Evolutionary conservation across 345 rosid genomes (phyloP).

Genomic region (Citrus reticulata): DNA sequence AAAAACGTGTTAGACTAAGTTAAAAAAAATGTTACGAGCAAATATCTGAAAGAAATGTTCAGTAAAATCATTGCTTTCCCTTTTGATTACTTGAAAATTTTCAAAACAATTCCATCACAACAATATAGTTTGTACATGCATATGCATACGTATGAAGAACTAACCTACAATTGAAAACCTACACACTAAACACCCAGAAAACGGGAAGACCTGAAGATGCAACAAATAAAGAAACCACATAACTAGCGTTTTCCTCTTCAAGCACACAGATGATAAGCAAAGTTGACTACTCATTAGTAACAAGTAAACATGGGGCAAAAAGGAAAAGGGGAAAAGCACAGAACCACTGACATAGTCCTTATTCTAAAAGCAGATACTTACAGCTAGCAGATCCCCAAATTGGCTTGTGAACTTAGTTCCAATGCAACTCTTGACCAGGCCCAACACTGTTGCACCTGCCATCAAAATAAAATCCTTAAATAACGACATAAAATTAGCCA

Average conservation of each 20-base stretch:
- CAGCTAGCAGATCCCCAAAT: conserved; percentile 93
- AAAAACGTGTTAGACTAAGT: neutral
- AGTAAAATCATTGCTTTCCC: neutral
- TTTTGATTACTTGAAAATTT: neutral
- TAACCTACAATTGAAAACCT: neutral
- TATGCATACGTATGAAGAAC: neutral
- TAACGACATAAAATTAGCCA: neutral
- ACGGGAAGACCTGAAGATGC: neutral
- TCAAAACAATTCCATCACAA: neutral
- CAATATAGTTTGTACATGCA: neutral
- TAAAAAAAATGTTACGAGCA: neutral
- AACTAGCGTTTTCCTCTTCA: neutral
- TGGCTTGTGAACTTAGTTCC: conserved; percentile 97
- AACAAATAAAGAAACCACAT: neutral
- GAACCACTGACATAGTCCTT: neutral
- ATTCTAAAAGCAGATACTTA: conserved; percentile 32
- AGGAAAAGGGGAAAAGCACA: neutral
- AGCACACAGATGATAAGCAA: neutral
- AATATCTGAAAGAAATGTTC: neutral
- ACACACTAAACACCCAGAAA: neutral
- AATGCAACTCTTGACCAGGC: conserved; percentile 84
- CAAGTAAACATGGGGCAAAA: neutral
- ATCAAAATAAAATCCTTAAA: neutral
- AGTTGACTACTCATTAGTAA: neutral
- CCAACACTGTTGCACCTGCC: conserved; percentile 64